These are phyloP conservation scores for Pseudocercospora cruenta DNA, from an alignment of 2,329 filamentous ascomycete genomes.

Conservation along the genomic window DNA sequence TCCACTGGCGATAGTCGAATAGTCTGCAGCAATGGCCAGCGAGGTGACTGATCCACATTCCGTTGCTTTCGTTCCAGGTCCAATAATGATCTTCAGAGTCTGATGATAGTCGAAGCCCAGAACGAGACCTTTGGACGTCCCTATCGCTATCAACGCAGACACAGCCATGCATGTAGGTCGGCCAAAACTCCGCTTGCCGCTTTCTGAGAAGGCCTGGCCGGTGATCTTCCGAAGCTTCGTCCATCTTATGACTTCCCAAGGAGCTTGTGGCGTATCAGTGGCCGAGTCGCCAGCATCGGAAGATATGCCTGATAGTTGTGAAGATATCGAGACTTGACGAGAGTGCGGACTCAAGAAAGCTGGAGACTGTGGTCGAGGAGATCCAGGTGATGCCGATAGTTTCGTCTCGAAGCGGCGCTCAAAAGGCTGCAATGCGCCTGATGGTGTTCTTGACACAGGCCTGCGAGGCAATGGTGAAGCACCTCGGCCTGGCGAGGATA, in stretches of 20 bases:
- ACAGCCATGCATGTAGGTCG: slow-evolving; percentile 86
- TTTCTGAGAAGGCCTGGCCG: slow-evolving; percentile 87
- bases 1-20: slow-evolving; percentile 86
- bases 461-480: slow-evolving; percentile 63
- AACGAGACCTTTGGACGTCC: slow-evolving; percentile 92
- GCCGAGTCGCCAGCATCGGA: slow-evolving; percentile 63
- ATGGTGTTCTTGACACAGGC: slow-evolving; percentile 69
- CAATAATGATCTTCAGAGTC: slow-evolving; percentile 89
- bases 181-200: slow-evolving; percentile 89
- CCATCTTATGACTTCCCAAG: slow-evolving; percentile 98
- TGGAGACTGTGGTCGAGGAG: slow-evolving; percentile 74
- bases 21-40: slow-evolving; percentile 88
- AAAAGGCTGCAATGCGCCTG: slow-evolving; percentile 86
- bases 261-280: slow-evolving; percentile 64
- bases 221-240: slow-evolving; percentile 89
- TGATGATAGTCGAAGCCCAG: slow-evolving; percentile 98
- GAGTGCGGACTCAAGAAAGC: slow-evolving; percentile 77
- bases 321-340: slow-evolving; percentile 58
- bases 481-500: slow-evolving; percentile 72
- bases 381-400: slow-evolving; percentile 66
- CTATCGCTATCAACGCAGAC: slow-evolving; percentile 84
- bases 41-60: slow-evolving; percentile 88
- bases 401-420: slow-evolving; percentile 92
- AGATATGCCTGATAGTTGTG: slow-evolving; percentile 64
- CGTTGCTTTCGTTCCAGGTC: slow-evolving; percentile 88